Conservation (phyloP, 1,284 basidiomycete genomes). For the Albatrellus sp. region DNA sequence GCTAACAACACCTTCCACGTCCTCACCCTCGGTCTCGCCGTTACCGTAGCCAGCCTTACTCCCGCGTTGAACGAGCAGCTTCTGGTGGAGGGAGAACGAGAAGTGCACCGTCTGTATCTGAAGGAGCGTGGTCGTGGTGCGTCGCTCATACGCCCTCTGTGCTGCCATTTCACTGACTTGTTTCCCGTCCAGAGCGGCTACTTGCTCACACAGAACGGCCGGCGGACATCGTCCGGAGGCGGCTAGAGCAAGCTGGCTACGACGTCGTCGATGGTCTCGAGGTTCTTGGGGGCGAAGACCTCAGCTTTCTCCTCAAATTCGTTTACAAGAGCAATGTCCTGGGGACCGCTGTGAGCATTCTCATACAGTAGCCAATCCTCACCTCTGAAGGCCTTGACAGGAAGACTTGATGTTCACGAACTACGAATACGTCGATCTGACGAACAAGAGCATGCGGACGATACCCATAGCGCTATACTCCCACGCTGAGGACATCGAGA, state of each 20-base stretch:
- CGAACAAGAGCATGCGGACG: constrained; percentile 74
- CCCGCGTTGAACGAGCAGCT: constrained; percentile 52
- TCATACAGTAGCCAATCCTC: constrained; percentile 4
- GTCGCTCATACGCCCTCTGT: constrained; percentile 15
- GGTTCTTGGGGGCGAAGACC: constrained; percentile 70
- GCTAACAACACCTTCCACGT: constrained; percentile 68
- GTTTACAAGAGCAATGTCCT: constrained; percentile 69
- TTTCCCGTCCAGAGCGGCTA: constrained; percentile 52
- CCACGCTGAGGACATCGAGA: constrained; percentile 78
- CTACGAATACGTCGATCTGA: constrained; percentile 80
- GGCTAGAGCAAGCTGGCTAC: constrained; percentile 88
- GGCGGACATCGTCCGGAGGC: constrained; percentile 72
- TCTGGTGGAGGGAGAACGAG: constrained; percentile 26
- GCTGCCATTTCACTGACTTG: not conserved
- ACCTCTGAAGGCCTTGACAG: constrained; percentile 24
- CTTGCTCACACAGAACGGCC: constrained; percentile 77
- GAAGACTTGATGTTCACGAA: constrained; percentile 66
- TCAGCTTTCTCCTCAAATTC: constrained; percentile 83
- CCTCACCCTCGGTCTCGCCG: constrained; percentile 49
- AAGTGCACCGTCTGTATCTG: constrained; percentile 68
- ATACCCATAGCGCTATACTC: constrained; percentile 86
- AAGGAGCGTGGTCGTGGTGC: constrained; percentile 76
- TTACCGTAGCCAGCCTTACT: constrained; percentile 63
- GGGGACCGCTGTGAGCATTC: constrained; percentile 43
- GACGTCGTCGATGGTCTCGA: constrained; percentile 75